Evolutionary conservation across 345 rosid species (phyloP), one percentile per base, ranked within the genome.

Genomic region (Arabis hirsuta): DNA sequence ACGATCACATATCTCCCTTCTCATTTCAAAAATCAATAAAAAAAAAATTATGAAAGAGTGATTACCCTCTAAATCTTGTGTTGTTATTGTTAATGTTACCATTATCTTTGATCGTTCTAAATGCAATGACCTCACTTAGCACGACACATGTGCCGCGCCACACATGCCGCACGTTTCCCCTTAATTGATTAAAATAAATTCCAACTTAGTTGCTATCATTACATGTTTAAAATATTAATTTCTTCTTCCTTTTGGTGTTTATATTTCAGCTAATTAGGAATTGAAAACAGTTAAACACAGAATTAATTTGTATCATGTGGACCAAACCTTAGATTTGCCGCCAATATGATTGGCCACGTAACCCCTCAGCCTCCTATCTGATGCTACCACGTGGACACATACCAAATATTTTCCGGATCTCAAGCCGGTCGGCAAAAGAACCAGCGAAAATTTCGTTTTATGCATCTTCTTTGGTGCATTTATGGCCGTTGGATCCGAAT

Each of bases 271-370:
- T 57, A 56, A 13, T 65, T 41, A 73, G n/a, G 50, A 52, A 13
- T 38, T 10, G 3, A 56, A 47, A 39, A 27, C 10, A 26, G n/a
- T 39, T 41, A 39, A 48, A 57, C 67, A 65, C 29, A 16, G 9
- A 48, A 16, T 56, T 64, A 64, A 63, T 51, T 19, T 45, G 41
- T 47, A 48, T 13, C 72, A 73, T 57, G 72, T 73, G 60, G 67
- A 51, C 31, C 78, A 66, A 73, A 66, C 67, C 73, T 67, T 66
- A 50, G 78, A 74, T 74, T 73, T 74, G 73, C 72, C 38, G 62
- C 55, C 54, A 73, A 58, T 52, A 41, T 41, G 29, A 32, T 6
- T 29, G 61, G 47, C 50, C 78, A 73, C 67, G 78, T 66, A 73
- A 73, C 31, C 20, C 20, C 38, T 60, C 31, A 63, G 8, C 14